Conservation (phyloP, 805 yeast genomes). For the Ogataea nakhonphanomensis region DNA sequence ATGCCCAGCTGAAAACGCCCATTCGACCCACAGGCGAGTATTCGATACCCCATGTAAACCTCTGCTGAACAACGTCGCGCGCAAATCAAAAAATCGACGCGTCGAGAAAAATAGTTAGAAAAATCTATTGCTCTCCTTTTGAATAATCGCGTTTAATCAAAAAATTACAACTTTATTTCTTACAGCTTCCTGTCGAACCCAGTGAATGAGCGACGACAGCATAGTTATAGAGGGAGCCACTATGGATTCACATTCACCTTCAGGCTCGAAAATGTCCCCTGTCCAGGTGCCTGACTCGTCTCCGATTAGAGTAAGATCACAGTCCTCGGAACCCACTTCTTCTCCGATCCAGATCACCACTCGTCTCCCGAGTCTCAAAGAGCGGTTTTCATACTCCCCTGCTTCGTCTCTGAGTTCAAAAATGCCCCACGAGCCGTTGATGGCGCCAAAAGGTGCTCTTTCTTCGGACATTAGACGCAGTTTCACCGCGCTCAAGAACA, state of each 20-base stretch:
- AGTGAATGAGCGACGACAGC: conserved; percentile 18
- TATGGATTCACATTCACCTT: conserved; percentile 2
- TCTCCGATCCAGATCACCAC: conserved; percentile 26
- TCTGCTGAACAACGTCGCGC: neutral
- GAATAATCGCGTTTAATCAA: conserved; percentile 9
- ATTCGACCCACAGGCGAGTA: conserved; percentile 77
- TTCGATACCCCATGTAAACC: conserved; percentile 19
- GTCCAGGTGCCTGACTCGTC: conserved; percentile 54
- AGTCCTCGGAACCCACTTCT: conserved; percentile 16
- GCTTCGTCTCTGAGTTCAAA: conserved; percentile 6
- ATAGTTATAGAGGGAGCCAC: conserved; percentile 12
- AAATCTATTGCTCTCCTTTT: conserved; percentile 5
- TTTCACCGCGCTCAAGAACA: conserved; percentile 30
- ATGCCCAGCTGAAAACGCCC: conserved; percentile 75
- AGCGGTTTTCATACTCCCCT: conserved; percentile 39
- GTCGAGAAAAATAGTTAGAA: conserved; percentile 6
- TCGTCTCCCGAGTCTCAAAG: conserved; percentile 35
- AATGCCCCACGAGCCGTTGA: conserved; percentile 4
- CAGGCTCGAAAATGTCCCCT: conserved; percentile 19
- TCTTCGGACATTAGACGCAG: conserved; percentile 28
- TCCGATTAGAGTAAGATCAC: conserved; percentile 25
- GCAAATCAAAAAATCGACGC: conserved; percentile 9
- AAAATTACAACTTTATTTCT: neutral
- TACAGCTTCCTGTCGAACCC: neutral
- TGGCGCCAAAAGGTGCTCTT: conserved; percentile 17